phyloP scores from a whole-genome alignment of 2,329 filamentous ascomycete species.

The Penicillium oxalicum region DNA sequence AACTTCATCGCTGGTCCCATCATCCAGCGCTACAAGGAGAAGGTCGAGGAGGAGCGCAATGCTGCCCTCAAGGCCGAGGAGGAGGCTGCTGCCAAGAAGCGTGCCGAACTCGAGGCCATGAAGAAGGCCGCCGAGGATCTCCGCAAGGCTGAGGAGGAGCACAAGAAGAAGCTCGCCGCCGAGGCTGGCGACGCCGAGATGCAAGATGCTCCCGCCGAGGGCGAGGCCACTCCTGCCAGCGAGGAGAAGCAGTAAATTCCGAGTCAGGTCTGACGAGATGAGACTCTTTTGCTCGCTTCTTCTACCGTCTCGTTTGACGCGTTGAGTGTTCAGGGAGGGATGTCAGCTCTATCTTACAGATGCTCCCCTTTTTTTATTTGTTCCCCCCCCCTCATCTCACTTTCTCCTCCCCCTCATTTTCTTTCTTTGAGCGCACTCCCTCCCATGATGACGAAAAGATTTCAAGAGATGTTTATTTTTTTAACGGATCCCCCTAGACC shows the following conservation, averaged over 20 bases:
- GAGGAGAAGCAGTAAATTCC: conserved; percentile 36
- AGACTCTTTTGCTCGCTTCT: too few relatives aligned
- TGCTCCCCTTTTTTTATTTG: too few relatives aligned
- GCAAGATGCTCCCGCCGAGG: conserved; percentile 52
- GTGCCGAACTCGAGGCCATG: conserved; percentile 65
- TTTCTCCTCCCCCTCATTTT: too few relatives aligned
- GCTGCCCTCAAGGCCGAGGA: conserved; percentile 63
- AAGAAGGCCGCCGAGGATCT: conserved; percentile 66
- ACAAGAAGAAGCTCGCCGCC: conserved; percentile 37
- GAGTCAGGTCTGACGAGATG: background rate
- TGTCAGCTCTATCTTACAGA: too few relatives aligned
- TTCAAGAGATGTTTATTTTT: conserved; percentile 19
- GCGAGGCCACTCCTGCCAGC: conserved; percentile 27
- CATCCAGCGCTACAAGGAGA: conserved; percentile 90
- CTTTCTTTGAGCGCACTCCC: background rate
- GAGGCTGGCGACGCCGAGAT: conserved; percentile 48
- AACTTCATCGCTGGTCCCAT: conserved; percentile 84
- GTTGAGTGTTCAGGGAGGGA: too few relatives aligned
- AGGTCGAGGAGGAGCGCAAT: conserved; percentile 79
- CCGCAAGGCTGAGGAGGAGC: conserved; percentile 47
- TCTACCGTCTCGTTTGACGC: too few relatives aligned
- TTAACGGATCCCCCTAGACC: conserved; percentile 15
- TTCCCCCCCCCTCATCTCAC: too few relatives aligned
- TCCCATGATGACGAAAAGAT: conserved; percentile 22
- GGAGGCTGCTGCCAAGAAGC: conserved; percentile 56